phyloP scores from a whole-genome alignment of 2,329 filamentous ascomycete species.

The Xenoacremonium recifei region DNA sequence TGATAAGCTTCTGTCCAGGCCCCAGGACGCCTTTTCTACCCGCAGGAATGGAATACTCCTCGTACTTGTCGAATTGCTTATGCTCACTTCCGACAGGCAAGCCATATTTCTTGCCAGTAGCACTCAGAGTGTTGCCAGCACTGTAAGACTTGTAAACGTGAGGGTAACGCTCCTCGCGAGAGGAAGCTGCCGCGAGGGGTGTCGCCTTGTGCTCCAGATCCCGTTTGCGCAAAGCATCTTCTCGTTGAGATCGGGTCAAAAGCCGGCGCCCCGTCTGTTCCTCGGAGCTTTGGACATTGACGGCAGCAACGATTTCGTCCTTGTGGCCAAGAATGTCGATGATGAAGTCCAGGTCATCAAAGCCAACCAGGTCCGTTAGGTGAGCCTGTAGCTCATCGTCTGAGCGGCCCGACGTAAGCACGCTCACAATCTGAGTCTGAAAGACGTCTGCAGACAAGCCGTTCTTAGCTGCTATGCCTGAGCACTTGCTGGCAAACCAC shows the following conservation, averaged over 20 bases:
- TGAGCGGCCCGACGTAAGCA: conserved; percentile 64
- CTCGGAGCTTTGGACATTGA: conserved; percentile 32
- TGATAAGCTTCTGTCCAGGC: conserved; percentile 70
- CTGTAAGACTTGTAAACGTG: conserved; percentile 87
- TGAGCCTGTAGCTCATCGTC: conserved; percentile 91
- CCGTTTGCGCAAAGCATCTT: conserved; percentile 71
- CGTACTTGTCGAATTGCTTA: conserved; percentile 73
- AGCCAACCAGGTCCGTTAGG: conserved; percentile 86
- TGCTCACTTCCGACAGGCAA: conserved; percentile 74
- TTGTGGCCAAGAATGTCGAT: conserved; percentile 84
- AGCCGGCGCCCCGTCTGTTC: conserved; percentile 50
- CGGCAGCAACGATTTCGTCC: conserved; percentile 58
- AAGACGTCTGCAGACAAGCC: conserved; percentile 70
- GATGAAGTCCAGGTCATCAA: conserved; percentile 89
- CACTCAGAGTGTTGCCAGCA: conserved; percentile 81
- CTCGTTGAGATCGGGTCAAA: conserved; percentile 73
- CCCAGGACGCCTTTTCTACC: conserved; percentile 73
- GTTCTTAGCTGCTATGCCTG: conserved; percentile 62
- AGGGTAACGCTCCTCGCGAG: conserved; percentile 77
- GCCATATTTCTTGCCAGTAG: conserved; percentile 77
- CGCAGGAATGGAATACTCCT: conserved; percentile 86
- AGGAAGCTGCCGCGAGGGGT: conserved; percentile 66
- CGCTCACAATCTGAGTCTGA: conserved; percentile 71
- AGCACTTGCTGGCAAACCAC: conserved; percentile 74
- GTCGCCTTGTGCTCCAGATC: conserved; percentile 84